Evolutionary conservation across 2,329 filamentous ascomycete genomes (phyloP), one percentile per base, ranked within the genome.

Genomic region (Aspergillus brunneoviolaceus): DNA sequence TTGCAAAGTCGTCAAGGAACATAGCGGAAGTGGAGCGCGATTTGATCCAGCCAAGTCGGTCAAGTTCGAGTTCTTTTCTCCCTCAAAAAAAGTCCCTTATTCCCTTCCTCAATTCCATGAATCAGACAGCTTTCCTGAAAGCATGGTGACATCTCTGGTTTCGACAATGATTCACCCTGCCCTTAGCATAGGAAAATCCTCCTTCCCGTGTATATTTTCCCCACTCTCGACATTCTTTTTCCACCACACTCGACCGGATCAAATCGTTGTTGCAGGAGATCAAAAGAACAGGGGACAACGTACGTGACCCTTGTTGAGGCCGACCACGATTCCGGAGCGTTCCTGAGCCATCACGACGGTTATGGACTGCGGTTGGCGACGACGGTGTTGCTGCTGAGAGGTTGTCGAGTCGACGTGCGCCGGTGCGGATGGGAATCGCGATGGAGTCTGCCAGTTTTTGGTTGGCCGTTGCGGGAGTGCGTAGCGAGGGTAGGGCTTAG

Each of bases 291-390:
- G 55, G 64, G 66, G 61, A 65, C 47, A 69, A 87, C 86, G 76
- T 87, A 88, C 86, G 77, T 87, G 85, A 77, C 86, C 86, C 74
- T 81, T 81, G 80, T 88, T 88, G 73, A 87, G 77, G 75, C 86
- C 86, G 74, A 84, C 76, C 77, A 82, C 79, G 75, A 88, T 79
- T 73, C 80, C 80, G 74, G 78, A 77, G 68, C 78, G 77, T 77
- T 82, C 79, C 71, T 79, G 79, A 65, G 79, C 79, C 80, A 82
- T 82, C 72, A 75, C 77, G 76, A 76, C 69, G 69, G 71, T 73
- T 75, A 58, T 55, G 71, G 67, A 69, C 63, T 72, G 69, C 64
- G 67, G 66, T 75, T 73, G 74, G 69, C 72, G 67, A 69, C 63
- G 64, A 63, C 64, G 73, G 69, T 61, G 63, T 66, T 67, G 65